A percentile compares a stretch with the other conserved stretches of the same genome.
Evolutionary conservation across 768 basidiomycete genomes (phyloP).

Genomic region (Boletus sp.): DNA sequence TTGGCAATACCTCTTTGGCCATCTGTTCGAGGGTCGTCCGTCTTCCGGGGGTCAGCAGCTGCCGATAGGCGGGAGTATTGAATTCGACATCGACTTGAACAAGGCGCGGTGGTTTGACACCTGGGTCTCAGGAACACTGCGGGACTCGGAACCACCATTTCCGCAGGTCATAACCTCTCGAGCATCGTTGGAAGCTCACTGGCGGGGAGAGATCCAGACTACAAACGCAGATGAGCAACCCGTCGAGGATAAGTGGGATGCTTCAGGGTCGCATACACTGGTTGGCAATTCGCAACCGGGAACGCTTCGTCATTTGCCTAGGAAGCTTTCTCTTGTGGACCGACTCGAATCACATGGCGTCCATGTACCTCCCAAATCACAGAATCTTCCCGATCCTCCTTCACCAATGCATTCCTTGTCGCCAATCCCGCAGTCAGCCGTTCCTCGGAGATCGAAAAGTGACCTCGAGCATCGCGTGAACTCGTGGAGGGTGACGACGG

Average conservation of each 20-base stretch:
- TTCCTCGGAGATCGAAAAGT: slow-evolving; percentile 49
- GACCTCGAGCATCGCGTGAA: slow-evolving; percentile 58
- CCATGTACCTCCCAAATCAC: slow-evolving; percentile 35
- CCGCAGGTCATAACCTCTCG: slow-evolving; percentile 39
- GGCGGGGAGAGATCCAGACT: slow-evolving; percentile 53
- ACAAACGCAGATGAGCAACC: slow-evolving; percentile 42
- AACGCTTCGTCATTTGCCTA: slow-evolving; percentile 52
- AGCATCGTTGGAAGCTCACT: slow-evolving; percentile 39
- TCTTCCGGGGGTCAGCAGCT: slow-evolving; percentile 36
- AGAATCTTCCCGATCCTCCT: slow-evolving; percentile 6
- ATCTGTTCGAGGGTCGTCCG: slow-evolving; percentile 48
- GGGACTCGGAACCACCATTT: slow-evolving; percentile 40
- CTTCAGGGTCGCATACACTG: slow-evolving; percentile 17
- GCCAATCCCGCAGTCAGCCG: slow-evolving; percentile 62
- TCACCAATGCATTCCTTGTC: slow-evolving; percentile 42
- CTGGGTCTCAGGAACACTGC: slow-evolving; percentile 60
- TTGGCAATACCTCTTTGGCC: slow-evolving; percentile 72
- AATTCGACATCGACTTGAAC: slow-evolving; percentile 81
- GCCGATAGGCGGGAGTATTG: slow-evolving; percentile 75
- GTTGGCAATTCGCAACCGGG: slow-evolving; percentile 23
- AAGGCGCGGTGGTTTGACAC: slow-evolving; percentile 77
- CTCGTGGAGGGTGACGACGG: slow-evolving; percentile 63
- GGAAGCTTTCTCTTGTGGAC: slow-evolving; percentile 69
- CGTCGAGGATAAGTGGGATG: slow-evolving; percentile 35
- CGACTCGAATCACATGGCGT: slow-evolving; percentile 49